These are phyloP conservation scores for Arthrinium puccinioides DNA, from an alignment of 2,329 filamentous ascomycete species.

Conservation along the genomic window DNA sequence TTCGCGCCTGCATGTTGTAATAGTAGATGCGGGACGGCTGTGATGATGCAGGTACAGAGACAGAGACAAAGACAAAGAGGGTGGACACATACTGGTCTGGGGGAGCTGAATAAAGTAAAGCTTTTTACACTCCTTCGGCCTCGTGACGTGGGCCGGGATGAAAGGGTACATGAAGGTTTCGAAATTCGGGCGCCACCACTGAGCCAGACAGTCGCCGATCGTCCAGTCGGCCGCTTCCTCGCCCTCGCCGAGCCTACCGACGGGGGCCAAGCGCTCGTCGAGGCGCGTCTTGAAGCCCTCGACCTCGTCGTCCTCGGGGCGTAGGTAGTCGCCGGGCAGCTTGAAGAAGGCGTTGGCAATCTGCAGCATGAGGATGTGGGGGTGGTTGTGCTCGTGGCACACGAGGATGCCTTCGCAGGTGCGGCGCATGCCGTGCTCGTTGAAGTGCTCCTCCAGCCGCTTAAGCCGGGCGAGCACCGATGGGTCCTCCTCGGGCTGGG, in stretches of 20 bases:
- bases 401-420: slow-evolving; percentile 96
- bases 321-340: slow-evolving; percentile 90
- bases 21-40: background rate
- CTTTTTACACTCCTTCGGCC: slow-evolving; percentile 99
- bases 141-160: slow-evolving; percentile 88
- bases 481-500: slow-evolving; percentile 94
- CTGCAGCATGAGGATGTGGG: slow-evolving; percentile 97
- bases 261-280: slow-evolving; percentile 88
- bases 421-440: slow-evolving; percentile 86
- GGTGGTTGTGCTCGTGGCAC: slow-evolving; percentile 98
- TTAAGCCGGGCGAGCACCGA: slow-evolving; percentile 89
- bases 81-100: slow-evolving; percentile 63
- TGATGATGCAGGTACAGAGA: too few relatives aligned
- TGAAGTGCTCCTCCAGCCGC: slow-evolving; percentile 93
- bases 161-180: slow-evolving; percentile 99
- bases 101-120: slow-evolving; percentile 95
- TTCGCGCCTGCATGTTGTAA: too few relatives aligned
- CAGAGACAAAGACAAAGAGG: background rate
- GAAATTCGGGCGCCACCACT: slow-evolving; percentile 99
- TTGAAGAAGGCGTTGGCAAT: slow-evolving; percentile 99
- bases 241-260: slow-evolving; percentile 78
- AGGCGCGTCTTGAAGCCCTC: slow-evolving; percentile 90
- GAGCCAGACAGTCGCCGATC: slow-evolving; percentile 87
- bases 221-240: slow-evolving; percentile 86
- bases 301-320: slow-evolving; percentile 82